Evolutionary conservation across 2,329 filamentous ascomycete species (phyloP).

Genomic region (Trichophaea hybrida): DNA sequence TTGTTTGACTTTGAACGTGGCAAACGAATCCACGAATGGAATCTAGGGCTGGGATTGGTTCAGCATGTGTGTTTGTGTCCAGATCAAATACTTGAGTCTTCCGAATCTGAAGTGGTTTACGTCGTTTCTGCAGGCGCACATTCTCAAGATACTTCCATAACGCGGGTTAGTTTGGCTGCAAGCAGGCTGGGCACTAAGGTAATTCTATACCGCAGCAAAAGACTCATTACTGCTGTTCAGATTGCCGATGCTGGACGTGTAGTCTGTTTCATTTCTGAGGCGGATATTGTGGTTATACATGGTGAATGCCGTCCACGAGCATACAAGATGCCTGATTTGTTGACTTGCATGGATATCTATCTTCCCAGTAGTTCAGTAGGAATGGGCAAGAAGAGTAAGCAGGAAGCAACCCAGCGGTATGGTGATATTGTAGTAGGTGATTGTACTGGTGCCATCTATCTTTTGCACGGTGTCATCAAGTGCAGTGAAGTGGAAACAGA

Average conservation of each 20-base stretch:
- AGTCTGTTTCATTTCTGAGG: not conserved
- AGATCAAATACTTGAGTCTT: constrained; percentile 9
- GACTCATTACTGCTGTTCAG: not conserved
- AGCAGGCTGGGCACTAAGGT: not conserved
- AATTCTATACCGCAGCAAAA: not conserved
- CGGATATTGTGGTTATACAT: not conserved
- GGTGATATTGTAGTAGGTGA: constrained; percentile 65
- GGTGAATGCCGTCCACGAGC: not conserved
- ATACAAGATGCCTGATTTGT: constrained; percentile 9
- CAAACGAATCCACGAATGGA: constrained; percentile 34
- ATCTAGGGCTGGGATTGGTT: constrained; percentile 18
- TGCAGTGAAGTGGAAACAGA: constrained; percentile 22
- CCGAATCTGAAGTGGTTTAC: constrained; percentile 33
- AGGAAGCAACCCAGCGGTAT: constrained; percentile 2
- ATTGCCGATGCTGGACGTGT: not conserved
- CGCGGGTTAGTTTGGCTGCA: not conserved
- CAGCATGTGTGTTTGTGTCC: constrained; percentile 4
- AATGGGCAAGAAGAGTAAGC: constrained; percentile 15
- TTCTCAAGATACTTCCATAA: not conserved
- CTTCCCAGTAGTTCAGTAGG: constrained; percentile 1
- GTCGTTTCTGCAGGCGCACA: constrained; percentile 37
- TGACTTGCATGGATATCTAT: constrained; percentile 20
- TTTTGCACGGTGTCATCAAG: constrained; percentile 61
- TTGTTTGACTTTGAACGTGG: constrained; percentile 46
- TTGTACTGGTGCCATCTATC: constrained; percentile 57